Evolutionary conservation across 805 yeast species (phyloP), one percentile per base, ranked within the genome.

Genomic region (Pichia cabralensis): DNA sequence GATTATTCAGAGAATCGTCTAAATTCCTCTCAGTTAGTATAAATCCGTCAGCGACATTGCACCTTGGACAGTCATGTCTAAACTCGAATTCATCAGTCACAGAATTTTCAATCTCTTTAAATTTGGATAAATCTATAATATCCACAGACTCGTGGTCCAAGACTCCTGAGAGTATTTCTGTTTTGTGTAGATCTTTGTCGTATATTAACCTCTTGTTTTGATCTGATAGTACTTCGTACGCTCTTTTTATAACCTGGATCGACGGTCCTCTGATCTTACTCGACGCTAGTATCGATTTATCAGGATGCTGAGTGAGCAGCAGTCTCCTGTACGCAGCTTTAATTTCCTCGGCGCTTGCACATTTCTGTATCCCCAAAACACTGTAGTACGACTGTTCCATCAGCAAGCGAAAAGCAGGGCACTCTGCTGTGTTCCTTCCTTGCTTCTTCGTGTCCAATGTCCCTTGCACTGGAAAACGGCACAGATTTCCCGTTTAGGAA

Each of bases 291-390:
- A 30, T 31, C 11, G 21, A 30, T 46, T 86, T 88, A 52, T 89
- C 97, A 1, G 97, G 97, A 54, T 89, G 97, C 3, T 70, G 54
- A 4, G 53, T 49, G 2, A 89, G 60, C 6, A 89, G 64, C 12
- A 69, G 68, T 22, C 53, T 59, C 36, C 67, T 70, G 52, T 88
- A 89, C 0, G 94, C 88, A 8, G 52, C 50, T 42, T 73, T 76
- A 19, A 88, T 64, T 11, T 67, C 71, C 0, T 35, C 45, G 15
- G 56, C 40, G 3, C 71, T 67, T 4, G 55, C 50, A n/a, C n/a
- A n/a, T n/a, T n/a, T n/a, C n/a, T n/a, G n/a, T n/a, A n/a, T n/a
- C n/a, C n/a, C n/a, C n/a, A n/a, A n/a, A n/a, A n/a, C n/a, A n/a
- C n/a, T n/a, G n/a, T n/a, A n/a, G n/a, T n/a, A n/a, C n/a, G n/a